Evolutionary conservation across 257 asterid genomes (phyloP), one percentile per base, ranked within the genome.

Genomic region (Ophiorrhiza pumila): DNA sequence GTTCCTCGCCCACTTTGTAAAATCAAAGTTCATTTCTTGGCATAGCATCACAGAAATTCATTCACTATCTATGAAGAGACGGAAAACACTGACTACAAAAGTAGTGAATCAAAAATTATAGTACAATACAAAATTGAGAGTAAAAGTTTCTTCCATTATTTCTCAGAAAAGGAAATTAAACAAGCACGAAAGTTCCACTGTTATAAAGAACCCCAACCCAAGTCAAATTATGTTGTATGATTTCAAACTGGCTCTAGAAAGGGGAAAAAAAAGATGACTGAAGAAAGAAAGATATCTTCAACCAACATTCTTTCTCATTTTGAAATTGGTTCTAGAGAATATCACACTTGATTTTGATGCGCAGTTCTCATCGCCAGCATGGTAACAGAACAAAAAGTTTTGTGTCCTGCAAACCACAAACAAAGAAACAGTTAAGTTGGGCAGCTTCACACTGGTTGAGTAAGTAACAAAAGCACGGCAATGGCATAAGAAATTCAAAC

Each of bases 221-320:
- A 4, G 37, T 42, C 55, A 42, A 12, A 27, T 41, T 12, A 42
- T 41, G 37, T 23, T 37, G 34, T 0, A 63, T 1, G 22, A n/a
- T 37, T 63, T 39, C 34, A 65, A 65, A 39, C 22, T 15, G n/a
- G 53, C 20, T 41, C 52, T 41, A 22, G 1, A 64, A 37, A 34
- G 5, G 5, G 39, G 6, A 31, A 22, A 31, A 55, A 25, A 17
- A 25, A 7, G 4, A 10, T 20, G 13, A 39, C 11, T 31, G 11
- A 23, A 68, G 11, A 53, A 55, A 53, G 50, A 7, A n/a, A 34
- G 14, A 23, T 27, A 35, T n/a, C 34, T 23, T n/a, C 29, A 53
- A 69, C 65, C 37, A 15, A 70, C 74, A 39, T 70, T 70, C 32
- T 55, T 55, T 15, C 65, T 70, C 74, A 70, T 70, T 22, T 70